Evolutionary conservation across 768 basidiomycete species (phyloP).

Genomic region (Agaricus bisporus): DNA sequence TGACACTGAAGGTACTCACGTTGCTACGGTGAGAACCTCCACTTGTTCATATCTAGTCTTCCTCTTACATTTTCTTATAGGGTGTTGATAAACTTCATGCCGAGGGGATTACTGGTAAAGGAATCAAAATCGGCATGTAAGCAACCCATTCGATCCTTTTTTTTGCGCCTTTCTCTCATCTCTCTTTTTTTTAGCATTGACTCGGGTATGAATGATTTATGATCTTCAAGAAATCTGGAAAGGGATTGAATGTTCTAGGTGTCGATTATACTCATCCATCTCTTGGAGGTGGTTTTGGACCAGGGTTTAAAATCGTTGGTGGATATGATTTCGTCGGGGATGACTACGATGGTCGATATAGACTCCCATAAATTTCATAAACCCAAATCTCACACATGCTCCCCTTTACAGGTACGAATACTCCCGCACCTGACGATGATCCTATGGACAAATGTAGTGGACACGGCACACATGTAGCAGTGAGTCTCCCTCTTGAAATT

Average conservation of each 20-base stretch:
- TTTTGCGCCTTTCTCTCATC: background rate
- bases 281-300: slow-evolving; percentile 49
- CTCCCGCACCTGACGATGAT: slow-evolving; percentile 43
- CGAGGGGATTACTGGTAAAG: slow-evolving; percentile 52
- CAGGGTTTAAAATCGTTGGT: slow-evolving; percentile 46
- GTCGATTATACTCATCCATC: slow-evolving; percentile 51
- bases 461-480: slow-evolving; percentile 53
- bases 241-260: slow-evolving; percentile 17
- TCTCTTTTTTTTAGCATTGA: slow-evolving; percentile 35
- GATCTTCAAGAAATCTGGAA: background rate
- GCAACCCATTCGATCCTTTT: too few species aligned
- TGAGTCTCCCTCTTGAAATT: slow-evolving; percentile 16
- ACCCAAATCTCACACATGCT: background rate
- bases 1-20: slow-evolving; percentile 45
- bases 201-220: slow-evolving; percentile 23
- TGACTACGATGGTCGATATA: slow-evolving; percentile 34
- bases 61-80: slow-evolving; percentile 21
- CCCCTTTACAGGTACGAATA: slow-evolving; percentile 30
- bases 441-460: slow-evolving; percentile 48
- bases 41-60: background rate
- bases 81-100: slow-evolving; percentile 64
- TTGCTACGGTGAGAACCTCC: slow-evolving; percentile 36
- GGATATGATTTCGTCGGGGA: slow-evolving; percentile 58
- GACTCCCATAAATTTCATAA: background rate
- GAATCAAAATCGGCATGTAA: slow-evolving; percentile 63